phyloP scores from a whole-genome alignment of 2,329 filamentous ascomycete species.

The Penicillium sp. region DNA sequence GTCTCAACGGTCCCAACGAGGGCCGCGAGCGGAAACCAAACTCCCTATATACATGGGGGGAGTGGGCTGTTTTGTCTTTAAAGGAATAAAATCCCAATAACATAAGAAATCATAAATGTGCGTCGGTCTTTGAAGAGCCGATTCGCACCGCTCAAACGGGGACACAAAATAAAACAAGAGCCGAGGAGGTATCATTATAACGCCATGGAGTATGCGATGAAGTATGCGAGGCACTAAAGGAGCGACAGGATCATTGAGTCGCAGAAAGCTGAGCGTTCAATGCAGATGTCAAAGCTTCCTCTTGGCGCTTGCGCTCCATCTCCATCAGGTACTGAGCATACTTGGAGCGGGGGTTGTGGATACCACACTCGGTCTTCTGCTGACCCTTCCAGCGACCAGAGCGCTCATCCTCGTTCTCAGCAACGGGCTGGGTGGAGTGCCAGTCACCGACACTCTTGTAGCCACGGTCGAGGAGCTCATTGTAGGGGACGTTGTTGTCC shows the following conservation, averaged over 20 bases:
- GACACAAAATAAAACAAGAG: background rate
- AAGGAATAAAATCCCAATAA: background rate
- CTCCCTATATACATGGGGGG: conserved; percentile 16
- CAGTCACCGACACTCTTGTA: conserved; percentile 99
- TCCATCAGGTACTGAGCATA: conserved; percentile 83
- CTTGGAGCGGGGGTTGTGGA: conserved; percentile 95
- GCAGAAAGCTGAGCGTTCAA: conserved; percentile 35
- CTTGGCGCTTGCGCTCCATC: conserved; percentile 67
- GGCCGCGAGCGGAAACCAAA: conserved; percentile 5
- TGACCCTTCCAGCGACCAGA: conserved; percentile 96
- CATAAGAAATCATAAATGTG: conserved; percentile 4
- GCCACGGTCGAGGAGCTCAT: conserved; percentile 83
- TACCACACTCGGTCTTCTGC: conserved; percentile 94
- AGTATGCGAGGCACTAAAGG: conserved; percentile 4
- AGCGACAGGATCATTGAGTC: conserved; percentile 23
- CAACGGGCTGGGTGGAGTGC: conserved; percentile 92
- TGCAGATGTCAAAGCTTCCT: conserved; percentile 53
- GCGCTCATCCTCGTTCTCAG: conserved; percentile 90
- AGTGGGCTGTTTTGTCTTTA: conserved; percentile 7
- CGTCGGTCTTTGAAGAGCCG: background rate
- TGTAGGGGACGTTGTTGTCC: conserved; percentile 88
- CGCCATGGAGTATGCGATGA: conserved; percentile 21
- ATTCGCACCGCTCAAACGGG: conserved; percentile 1
- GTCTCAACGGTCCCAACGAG: background rate
- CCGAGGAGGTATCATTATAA: conserved; percentile 25